Percentiles rank a stretch among this genome's conserved stretches.
These are phyloP conservation scores for Fusarium sp. DNA, from an alignment of 2,329 filamentous ascomycete genomes.

Conservation along the genomic window DNA sequence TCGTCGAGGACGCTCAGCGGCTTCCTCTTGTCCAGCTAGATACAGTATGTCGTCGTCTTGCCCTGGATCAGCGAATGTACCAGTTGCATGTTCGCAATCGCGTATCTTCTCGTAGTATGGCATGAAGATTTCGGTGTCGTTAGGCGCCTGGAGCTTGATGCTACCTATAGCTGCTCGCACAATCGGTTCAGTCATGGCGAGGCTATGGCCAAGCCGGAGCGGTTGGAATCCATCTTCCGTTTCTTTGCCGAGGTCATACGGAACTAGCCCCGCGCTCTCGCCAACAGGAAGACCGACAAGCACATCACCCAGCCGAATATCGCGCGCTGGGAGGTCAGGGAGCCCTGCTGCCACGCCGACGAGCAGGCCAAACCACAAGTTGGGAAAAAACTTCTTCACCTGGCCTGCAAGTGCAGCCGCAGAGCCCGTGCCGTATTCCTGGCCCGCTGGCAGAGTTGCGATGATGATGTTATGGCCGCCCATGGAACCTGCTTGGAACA, in stretches of 20 bases:
- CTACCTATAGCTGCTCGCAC: slow-evolving; percentile 55
- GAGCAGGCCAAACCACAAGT: slow-evolving; percentile 56
- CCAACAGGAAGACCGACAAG: slow-evolving; percentile 50
- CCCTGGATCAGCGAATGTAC: slow-evolving; percentile 52
- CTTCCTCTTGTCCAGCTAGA: neutral
- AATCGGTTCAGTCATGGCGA: slow-evolving; percentile 50
- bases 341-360: slow-evolving; percentile 57
- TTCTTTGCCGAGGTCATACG: slow-evolving; percentile 56
- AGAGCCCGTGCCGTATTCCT: slow-evolving; percentile 55
- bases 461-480: slow-evolving; percentile 56
- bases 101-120: slow-evolving; percentile 45
- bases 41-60: slow-evolving; percentile 32
- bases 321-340: slow-evolving; percentile 47
- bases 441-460: slow-evolving; percentile 51
- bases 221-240: slow-evolving; percentile 48
- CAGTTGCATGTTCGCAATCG: slow-evolving; percentile 38
- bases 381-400: slow-evolving; percentile 54
- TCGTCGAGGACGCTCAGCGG: neutral
- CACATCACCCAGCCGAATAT: slow-evolving; percentile 58
- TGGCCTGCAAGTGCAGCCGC: slow-evolving; percentile 54
- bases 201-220: slow-evolving; percentile 42
- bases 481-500: slow-evolving; percentile 56
- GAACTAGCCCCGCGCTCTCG: slow-evolving; percentile 47
- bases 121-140: slow-evolving; percentile 42
- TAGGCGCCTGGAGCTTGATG: slow-evolving; percentile 47